phyloP scores from a whole-genome alignment of 2,329 filamentous ascomycete species.

The Bipolaris cookei region DNA sequence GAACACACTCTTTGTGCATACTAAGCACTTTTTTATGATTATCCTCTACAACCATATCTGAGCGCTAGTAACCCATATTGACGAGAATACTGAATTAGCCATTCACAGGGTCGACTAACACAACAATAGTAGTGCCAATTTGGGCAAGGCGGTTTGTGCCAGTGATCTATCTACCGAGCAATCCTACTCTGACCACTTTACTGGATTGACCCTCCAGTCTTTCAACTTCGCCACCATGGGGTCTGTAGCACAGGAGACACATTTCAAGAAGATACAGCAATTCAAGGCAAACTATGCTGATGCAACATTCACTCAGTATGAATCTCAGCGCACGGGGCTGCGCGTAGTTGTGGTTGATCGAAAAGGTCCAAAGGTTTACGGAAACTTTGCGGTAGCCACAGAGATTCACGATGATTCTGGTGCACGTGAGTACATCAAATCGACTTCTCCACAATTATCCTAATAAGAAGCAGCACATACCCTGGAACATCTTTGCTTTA shows the following conservation, averaged over 20 bases:
- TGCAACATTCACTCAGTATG: slow-evolving; percentile 90
- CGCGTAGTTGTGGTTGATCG: slow-evolving; percentile 90
- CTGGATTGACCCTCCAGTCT: neutral
- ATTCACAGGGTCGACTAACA: slow-evolving; percentile 17
- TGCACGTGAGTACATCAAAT: slow-evolving; percentile 59
- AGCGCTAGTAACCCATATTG: no score
- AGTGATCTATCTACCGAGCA: slow-evolving; percentile 8
- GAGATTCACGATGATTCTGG: slow-evolving; percentile 98
- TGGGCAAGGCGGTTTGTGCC: slow-evolving; percentile 33
- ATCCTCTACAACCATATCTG: no score
- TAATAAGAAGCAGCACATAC: slow-evolving; percentile 52
- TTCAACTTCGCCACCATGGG: slow-evolving; percentile 35
- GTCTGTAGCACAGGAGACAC: slow-evolving; percentile 51
- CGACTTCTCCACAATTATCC: neutral
- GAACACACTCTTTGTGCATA: neutral
- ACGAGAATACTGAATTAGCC: neutral
- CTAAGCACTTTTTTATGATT: neutral
- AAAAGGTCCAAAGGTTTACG: slow-evolving; percentile 85
- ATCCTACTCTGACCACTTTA: slow-evolving; percentile 2
- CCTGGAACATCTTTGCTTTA: slow-evolving; percentile 60
- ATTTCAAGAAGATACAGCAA: slow-evolving; percentile 83
- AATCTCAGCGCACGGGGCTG: slow-evolving; percentile 93
- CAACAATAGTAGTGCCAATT: slow-evolving; percentile 43
- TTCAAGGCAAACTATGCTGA: slow-evolving; percentile 92
- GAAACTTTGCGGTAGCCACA: slow-evolving; percentile 93